Conservation (phyloP, 2,329 filamentous ascomycete species). For the Lasiodiplodia gonubiensis region DNA sequence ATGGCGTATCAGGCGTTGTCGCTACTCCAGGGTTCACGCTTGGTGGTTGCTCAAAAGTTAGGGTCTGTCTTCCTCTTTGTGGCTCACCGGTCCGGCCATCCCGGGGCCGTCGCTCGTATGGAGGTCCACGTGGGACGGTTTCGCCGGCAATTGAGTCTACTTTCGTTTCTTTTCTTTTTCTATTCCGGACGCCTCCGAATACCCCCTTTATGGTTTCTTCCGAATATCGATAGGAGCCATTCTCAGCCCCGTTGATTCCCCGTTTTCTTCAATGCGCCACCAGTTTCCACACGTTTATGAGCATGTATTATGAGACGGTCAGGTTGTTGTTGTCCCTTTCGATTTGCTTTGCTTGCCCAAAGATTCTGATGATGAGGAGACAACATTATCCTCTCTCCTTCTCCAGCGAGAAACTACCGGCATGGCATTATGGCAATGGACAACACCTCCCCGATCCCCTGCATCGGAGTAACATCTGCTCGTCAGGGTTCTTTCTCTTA, state of each 20-base stretch:
- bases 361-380: neutral
- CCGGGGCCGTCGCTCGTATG: neutral
- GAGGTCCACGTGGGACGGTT: neutral
- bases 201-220: constrained; percentile 27
- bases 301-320: constrained; percentile 26
- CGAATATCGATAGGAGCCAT: constrained; percentile 24
- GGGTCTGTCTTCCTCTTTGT: constrained; percentile 10
- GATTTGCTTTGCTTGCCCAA: neutral
- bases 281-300: constrained; percentile 15
- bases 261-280: constrained; percentile 9
- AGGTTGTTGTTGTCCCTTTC: constrained; percentile 10
- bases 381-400: neutral
- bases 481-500: neutral
- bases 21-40: constrained; percentile 17
- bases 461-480: neutral
- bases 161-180: constrained; percentile 17
- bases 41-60: constrained; percentile 29
- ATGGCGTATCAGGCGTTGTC: constrained; percentile 29
- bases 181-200: constrained; percentile 23
- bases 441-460: neutral
- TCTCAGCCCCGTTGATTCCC: constrained; percentile 24
- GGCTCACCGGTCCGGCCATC: neutral
- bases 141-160: constrained; percentile 7
- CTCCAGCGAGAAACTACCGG: neutral
- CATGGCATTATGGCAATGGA: neutral